phyloP scores from a whole-genome alignment of 768 basidiomycete species.

The Mycena pura region DNA sequence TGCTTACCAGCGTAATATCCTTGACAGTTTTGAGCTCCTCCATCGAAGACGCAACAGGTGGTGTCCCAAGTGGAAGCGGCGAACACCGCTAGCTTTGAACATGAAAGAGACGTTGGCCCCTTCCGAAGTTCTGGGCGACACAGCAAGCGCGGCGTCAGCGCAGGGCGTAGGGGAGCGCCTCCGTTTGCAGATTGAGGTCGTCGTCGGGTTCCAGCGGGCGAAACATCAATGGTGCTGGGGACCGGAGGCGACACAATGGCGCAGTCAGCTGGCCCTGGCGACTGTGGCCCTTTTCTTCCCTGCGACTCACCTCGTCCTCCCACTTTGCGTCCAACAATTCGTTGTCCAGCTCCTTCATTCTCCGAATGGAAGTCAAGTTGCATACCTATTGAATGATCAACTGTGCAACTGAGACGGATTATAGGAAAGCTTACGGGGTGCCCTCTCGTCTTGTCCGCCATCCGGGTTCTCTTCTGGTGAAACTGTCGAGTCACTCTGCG shows the following conservation, averaged over 20 bases:
- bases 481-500: conserved; percentile 78
- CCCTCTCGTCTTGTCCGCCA: conserved; percentile 91
- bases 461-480: conserved; percentile 65
- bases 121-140: conserved; percentile 34
- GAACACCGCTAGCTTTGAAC: conserved; percentile 34
- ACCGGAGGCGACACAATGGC: conserved; percentile 26
- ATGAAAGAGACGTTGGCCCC: conserved; percentile 51
- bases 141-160: conserved; percentile 25
- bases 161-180: conserved; percentile 48
- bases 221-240: conserved; percentile 6
- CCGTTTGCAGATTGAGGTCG: conserved; percentile 71
- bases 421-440: conserved; percentile 71
- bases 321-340: conserved; percentile 85
- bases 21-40: conserved; percentile 62
- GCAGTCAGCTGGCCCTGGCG: conserved; percentile 50
- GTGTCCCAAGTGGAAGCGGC: conserved; percentile 21
- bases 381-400: conserved; percentile 57
- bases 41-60: conserved; percentile 25
- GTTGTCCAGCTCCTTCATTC: conserved; percentile 80
- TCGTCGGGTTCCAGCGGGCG: conserved; percentile 37
- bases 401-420: conserved; percentile 5
- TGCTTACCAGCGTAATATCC: conserved; percentile 80
- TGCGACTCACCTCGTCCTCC: conserved; percentile 87
- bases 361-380: conserved; percentile 88
- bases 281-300: conserved; percentile 71